Evolutionary conservation across 441 rosid genomes (phyloP), one percentile per base, ranked within the genome.

Genomic region (Bruguiera hainesii): DNA sequence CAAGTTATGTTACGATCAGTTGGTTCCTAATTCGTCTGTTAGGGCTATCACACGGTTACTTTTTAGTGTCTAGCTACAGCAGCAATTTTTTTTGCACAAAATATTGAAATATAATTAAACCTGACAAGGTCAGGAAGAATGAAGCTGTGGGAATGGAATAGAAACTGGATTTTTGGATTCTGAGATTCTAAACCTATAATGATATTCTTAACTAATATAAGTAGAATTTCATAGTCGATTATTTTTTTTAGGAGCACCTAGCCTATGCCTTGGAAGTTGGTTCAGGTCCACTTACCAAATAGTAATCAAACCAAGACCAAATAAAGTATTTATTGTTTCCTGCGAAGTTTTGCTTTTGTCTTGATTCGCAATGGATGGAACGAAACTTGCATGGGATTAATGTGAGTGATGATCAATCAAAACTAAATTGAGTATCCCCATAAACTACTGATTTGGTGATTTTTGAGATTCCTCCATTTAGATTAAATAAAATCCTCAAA

Each of bases 81-180:
- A 31, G 33, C 33, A 31, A 31, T 31, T 5, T 26, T 26, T 31
- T 31, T 31, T 5, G 33, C 33, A 31, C 33, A 30, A 30, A 30
- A 30, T 5, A 30, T 31, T 57, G 35, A 48, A 49, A 56, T 13
- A 28, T n/a, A 16, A 52, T 6, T 52, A 58, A 75, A 73, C 20
- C 92, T 87, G 98, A 89, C 94, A 84, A 63, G 64, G 39, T 79
- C 96, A 84, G 96, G 84, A 85, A 31, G 96, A 87, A 87, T 89
- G 96, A 89, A 89, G 86, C 87, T 82, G 80, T 65, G 85, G 68
- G 92, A 89, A 91, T 91, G 90, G 97, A 91, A 91, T 91, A 86
- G 96, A 91, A 87, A 75, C 90, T 56, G 85, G 67, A 76, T 67
- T 76, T 35, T 80, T 76, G 73, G 82, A 88, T 73, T 83, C 85